These are phyloP conservation scores for Hypoxylon sp. DNA, from an alignment of 2,329 filamentous ascomycete genomes.

Conservation along the genomic window DNA sequence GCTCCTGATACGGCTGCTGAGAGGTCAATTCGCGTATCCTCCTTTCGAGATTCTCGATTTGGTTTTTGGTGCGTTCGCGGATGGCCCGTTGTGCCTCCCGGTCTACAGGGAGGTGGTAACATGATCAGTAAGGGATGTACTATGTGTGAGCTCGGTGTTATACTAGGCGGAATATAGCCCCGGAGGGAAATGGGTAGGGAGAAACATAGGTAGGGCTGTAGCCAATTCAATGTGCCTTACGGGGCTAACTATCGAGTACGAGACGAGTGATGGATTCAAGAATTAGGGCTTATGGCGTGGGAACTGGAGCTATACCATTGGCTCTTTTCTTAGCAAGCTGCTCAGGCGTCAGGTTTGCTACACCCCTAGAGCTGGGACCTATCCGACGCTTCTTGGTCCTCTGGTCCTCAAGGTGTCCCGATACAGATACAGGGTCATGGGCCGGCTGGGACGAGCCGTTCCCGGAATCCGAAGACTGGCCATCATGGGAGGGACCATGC, in stretches of 20 bases:
- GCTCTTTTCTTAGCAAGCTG: conserved; percentile 78
- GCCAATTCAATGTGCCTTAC: conserved; percentile 21
- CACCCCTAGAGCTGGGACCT: conserved; percentile 63
- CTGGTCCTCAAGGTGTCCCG: conserved; percentile 47
- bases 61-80: conserved; percentile 83
- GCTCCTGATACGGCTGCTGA: conserved; percentile 86
- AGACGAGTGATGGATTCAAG: conserved; percentile 18
- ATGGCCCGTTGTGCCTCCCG: conserved; percentile 89
- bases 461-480: conserved; percentile 48
- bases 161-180: not conserved
- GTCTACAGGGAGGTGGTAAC: conserved; percentile 64
- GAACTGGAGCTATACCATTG: conserved; percentile 61
- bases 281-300: conserved; percentile 7
- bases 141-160: conserved; percentile 10
- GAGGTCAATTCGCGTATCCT: conserved; percentile 82
- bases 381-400: conserved; percentile 63
- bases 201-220: conserved; percentile 11
- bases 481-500: conserved; percentile 47
- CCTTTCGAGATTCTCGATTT: conserved; percentile 81
- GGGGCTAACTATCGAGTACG: conserved; percentile 10
- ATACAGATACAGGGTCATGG: conserved; percentile 15
- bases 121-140: conserved; percentile 30
- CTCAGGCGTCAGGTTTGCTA: conserved; percentile 78
- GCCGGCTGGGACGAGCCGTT: conserved; percentile 35
- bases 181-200: not conserved